Base-by-base conservation (phyloP, 257 asterid species). In the Solanum lycopersicoides region DNA sequence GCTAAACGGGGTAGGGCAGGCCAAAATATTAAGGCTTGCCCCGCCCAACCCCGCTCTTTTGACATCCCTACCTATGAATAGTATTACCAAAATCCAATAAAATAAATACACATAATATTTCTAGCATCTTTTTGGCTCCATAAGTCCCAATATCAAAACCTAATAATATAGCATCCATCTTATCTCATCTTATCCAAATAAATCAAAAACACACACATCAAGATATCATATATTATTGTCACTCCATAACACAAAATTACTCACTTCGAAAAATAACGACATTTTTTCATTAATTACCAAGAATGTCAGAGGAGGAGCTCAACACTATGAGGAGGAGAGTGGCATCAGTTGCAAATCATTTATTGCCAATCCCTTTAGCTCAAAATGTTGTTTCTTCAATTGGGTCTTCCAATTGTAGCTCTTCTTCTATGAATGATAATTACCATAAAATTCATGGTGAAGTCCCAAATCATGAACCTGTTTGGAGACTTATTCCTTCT, bases 371-470 rank as follows among this genome's bases (percentile, higher is more conserved):
- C 53, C 93, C 85, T 63, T 66, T 82, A 71, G 12, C 16, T 75
- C 90, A 39, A 71, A 76, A 60, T 50, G 87, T 66, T 30, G 53
- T 56, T 66, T 68, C 53, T 86, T 7, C 68, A 86, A 82, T 93
- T 82, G 82, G 76, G 82, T 69, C 88, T n/a, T 91, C 93, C 5
- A 80, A 47, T 86, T 94, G 98, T 92, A 90, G 97, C 91, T 91
- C 96, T 21, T 66, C 92, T 72, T 66, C 92, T 11, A 82, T 94
- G 91, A 87, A 95, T 84, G 98, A 97, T 30, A 93, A 91, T 63
- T 97, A 92, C 88, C 98, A 93, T 66, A 92, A 92, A 71, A 92
- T 93, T 5, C 96, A 96, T 93, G 98, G 99, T 8, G 94, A 93
- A 56, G 98, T 97, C 10, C 92, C 97, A 25, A 87, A 91, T 7